These are phyloP conservation scores for Blumeria graminis DNA, from an alignment of 2,329 filamentous ascomycete species.

Conservation along the genomic window DNA sequence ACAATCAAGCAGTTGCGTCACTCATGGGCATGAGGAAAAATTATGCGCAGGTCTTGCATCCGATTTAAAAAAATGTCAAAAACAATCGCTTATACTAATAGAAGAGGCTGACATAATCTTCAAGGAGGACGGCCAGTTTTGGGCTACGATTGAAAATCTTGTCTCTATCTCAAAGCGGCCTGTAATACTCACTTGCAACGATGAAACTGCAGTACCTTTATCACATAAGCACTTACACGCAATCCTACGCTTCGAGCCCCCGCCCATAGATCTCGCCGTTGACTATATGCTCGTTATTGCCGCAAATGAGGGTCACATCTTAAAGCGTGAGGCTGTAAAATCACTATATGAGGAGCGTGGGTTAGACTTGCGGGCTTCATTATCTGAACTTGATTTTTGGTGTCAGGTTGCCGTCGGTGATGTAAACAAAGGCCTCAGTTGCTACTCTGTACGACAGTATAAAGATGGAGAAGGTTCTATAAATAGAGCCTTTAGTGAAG, in stretches of 20 bases:
- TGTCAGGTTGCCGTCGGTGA: constrained; percentile 91
- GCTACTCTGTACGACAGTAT: constrained; percentile 66
- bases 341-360: constrained; percentile 45
- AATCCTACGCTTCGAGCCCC: constrained; percentile 50
- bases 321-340: constrained; percentile 41
- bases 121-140: constrained; percentile 90
- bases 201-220: constrained; percentile 60
- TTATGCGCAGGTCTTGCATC: constrained; percentile 2
- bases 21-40: constrained; percentile 15
- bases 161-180: constrained; percentile 70
- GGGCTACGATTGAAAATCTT: constrained; percentile 55
- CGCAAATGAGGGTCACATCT: constrained; percentile 67
- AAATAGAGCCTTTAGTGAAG: constrained; percentile 57
- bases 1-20: constrained; percentile 7
- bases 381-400: constrained; percentile 82
- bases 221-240: constrained; percentile 57
- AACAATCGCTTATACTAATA: constrained; percentile 80
- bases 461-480: constrained; percentile 40
- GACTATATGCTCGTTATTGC: constrained; percentile 67
- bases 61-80: constrained; percentile 27
- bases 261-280: constrained; percentile 41
- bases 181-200: constrained; percentile 85
- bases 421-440: constrained; percentile 64
- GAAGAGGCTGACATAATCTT: constrained; percentile 89
- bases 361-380: constrained; percentile 53